These are phyloP conservation scores for Pouteria glomerata DNA, from an alignment of 148 eudicot genomes.

Conservation along the genomic window DNA sequence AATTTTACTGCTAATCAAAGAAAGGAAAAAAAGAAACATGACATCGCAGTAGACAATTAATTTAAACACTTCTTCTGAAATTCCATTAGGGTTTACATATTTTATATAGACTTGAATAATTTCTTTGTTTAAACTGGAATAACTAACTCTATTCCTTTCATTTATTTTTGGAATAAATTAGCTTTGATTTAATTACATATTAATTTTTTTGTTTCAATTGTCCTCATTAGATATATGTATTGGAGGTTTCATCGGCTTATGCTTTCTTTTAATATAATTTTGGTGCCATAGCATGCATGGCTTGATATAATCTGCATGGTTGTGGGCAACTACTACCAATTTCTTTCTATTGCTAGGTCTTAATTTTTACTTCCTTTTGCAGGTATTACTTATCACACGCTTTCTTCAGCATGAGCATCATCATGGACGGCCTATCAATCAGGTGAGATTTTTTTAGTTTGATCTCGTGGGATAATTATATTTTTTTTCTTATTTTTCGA, in stretches of 20 bases:
- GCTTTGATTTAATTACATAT: neutral
- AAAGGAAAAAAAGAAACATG: neutral
- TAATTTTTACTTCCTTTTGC: constrained; percentile 15
- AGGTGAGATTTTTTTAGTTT: constrained; percentile 36
- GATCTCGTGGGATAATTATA: neutral
- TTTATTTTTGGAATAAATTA: neutral
- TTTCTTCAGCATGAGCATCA: constrained; percentile 99
- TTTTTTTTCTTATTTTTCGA: neutral
- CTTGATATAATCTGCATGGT: too few relatives aligned
- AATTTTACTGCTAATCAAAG: neutral
- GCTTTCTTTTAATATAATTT: too few relatives aligned
- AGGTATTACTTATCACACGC: constrained; percentile 85
- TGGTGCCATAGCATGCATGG: too few relatives aligned
- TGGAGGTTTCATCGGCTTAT: too few relatives aligned
- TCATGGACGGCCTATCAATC: constrained; percentile 77
- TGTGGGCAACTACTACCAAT: neutral
- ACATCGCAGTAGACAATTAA: neutral
- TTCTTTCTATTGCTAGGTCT: neutral
- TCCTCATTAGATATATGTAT: too few relatives aligned
- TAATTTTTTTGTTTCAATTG: too few relatives aligned
- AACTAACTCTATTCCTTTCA: neutral
- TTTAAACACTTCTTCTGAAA: neutral
- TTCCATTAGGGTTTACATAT: neutral
- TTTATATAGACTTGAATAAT: neutral
- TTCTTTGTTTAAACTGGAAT: neutral